Conservation (phyloP, 495 filamentous ascomycete species). For the Tirmania nivea region DNA sequence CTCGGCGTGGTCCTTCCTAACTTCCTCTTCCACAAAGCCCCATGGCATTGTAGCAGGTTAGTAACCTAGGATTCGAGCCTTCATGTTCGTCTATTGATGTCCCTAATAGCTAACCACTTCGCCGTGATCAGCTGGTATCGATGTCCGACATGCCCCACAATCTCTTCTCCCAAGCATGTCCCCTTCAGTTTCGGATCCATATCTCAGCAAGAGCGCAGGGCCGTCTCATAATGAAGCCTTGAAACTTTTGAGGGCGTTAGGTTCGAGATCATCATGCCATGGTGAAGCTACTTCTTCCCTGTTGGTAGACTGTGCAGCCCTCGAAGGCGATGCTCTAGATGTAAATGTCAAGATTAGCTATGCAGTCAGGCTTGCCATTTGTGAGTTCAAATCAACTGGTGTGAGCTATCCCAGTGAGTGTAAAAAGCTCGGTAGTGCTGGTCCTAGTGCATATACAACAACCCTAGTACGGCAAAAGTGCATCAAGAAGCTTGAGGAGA, state of each 20-base stretch:
- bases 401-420: constrained; percentile 14
- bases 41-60: too few relatives aligned
- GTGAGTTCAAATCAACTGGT: constrained; percentile 17
- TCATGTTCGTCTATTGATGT: too few relatives aligned
- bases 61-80: too few relatives aligned
- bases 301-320: constrained; percentile 9
- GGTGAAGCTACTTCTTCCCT: constrained; percentile 10
- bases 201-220: background rate
- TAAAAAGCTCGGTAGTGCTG: background rate
- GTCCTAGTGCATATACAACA: background rate
- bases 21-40: too few relatives aligned
- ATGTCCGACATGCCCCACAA: too few relatives aligned
- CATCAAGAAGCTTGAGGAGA: constrained; percentile 13
- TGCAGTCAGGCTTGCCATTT: constrained; percentile 14
- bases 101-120: too few relatives aligned
- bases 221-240: constrained; percentile 8
- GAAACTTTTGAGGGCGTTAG: constrained; percentile 6
- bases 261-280: constrained; percentile 15
- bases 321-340: constrained; percentile 2
- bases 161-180: too few relatives aligned
- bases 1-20: too few relatives aligned
- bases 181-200: too few relatives aligned
- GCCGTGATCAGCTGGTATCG: too few relatives aligned
- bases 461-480: constrained; percentile 6
- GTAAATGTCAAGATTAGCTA: constrained; percentile 9